These are phyloP conservation scores for Gillenia trifoliata DNA, from an alignment of 306 rosid species.

Conservation along the genomic window DNA sequence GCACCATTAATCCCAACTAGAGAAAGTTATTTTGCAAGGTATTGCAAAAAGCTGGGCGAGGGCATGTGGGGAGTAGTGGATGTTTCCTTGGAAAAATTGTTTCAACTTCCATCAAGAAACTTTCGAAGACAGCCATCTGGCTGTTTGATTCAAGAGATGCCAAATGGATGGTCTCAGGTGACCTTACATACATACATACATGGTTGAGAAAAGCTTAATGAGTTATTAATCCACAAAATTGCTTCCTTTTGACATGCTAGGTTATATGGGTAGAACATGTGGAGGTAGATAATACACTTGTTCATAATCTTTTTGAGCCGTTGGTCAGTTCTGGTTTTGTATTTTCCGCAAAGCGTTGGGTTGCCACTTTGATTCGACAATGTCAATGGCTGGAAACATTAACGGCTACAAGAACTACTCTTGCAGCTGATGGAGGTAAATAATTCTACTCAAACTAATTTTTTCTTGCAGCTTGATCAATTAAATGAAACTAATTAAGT, in stretches of 20 bases:
- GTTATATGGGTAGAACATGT: conserved; percentile 64
- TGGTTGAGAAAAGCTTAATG: neutral
- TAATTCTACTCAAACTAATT: neutral
- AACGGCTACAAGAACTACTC: neutral
- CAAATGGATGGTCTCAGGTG: conserved; percentile 32
- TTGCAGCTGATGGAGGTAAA: conserved; percentile 26
- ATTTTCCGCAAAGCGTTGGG: conserved; percentile 58
- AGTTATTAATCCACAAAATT: neutral
- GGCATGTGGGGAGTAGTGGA: conserved; percentile 56
- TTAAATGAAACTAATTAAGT: neutral
- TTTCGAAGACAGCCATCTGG: conserved; percentile 53
- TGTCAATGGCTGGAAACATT: conserved; percentile 19
- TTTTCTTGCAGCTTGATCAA: neutral
- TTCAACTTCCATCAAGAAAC: conserved; percentile 28
- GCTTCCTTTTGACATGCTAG: conserved; percentile 6
- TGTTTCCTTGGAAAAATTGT: conserved; percentile 43
- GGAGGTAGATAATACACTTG: conserved; percentile 33
- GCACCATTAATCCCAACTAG: conserved; percentile 31
- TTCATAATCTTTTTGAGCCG: conserved; percentile 18
- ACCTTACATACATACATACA: neutral
- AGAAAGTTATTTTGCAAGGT: conserved; percentile 49
- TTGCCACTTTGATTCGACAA: conserved; percentile 28
- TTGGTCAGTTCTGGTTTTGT: conserved; percentile 41
- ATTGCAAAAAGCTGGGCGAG: conserved; percentile 33
- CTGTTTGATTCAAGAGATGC: conserved; percentile 41